Evolutionary conservation across 1,284 basidiomycete genomes (phyloP), one percentile per base, ranked within the genome.

Genomic region (Tetrapyrgos nigripes): DNA sequence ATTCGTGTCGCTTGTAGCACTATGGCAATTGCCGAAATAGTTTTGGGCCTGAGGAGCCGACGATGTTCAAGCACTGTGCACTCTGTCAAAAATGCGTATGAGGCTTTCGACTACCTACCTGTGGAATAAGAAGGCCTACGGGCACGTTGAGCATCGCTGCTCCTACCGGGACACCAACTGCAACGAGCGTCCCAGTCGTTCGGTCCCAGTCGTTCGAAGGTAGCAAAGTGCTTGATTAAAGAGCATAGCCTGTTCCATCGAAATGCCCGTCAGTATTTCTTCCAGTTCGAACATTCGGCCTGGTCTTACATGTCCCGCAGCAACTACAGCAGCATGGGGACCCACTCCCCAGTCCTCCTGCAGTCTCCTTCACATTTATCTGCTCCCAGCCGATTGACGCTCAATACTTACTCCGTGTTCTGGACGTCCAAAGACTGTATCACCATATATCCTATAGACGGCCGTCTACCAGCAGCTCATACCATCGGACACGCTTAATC

Each of bases 171-270:
- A 90, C 75, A 24, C 89, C 90, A 28, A 92, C 83, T 33, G 80
- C 80, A 33, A 92, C 82, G 50, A 93, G 71, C 13, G 82, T 83
- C 21, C 89, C 85, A 57, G 77, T 73, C 4, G n/a, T n/a, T n/a
- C n/a, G n/a, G n/a, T n/a, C n/a, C n/a, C n/a, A n/a, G n/a, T n/a
- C n/a, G 70, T 65, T 56, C 84, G 79, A 57, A 91, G 70, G 73
- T 91, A 91, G 64, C 80, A 72, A 37, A 88, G 74, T 2, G 89
- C 90, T 71, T 90, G 83, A 29, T 82, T 79, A 72, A 88, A 90
- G 0, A 87, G 86, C 3, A 74, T 73, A 4, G 79, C 61, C 82
- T 83, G 43, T 17, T 24, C n/a, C 31, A 37, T 31, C 14, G 31
- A 47, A 48, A 3, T 47, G n/a, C 28, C 40, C 50, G 4, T 53